Conservation (phyloP, 2,329 filamentous ascomycete species). For the Cladobotryum mycophilum region DNA sequence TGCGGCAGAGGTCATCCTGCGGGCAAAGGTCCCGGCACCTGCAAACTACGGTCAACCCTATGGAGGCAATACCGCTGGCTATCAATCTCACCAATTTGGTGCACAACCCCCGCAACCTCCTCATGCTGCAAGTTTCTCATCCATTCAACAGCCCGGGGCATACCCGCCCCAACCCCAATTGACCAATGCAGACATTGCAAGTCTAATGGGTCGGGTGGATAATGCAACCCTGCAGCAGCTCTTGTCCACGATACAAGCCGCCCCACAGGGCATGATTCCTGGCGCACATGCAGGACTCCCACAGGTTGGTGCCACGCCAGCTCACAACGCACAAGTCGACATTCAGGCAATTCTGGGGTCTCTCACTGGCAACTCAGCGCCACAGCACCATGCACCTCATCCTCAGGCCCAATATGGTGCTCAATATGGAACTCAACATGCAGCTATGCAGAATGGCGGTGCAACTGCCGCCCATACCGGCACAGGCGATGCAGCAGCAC, state of each 20-base stretch:
- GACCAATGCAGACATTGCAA: conserved; percentile 49
- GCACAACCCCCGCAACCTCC: conserved; percentile 21
- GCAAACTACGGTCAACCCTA: conserved; percentile 27
- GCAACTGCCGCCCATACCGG: conserved; percentile 16
- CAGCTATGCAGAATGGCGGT: conserved; percentile 21
- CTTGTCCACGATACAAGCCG: conserved; percentile 50
- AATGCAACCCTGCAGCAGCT: conserved; percentile 64
- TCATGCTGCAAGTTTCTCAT: conserved; percentile 16
- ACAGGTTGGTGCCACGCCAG: conserved; percentile 16
- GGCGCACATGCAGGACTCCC: conserved; percentile 6
- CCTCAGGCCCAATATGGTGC: conserved; percentile 23
- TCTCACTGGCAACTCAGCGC: conserved; percentile 25
- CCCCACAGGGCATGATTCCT: conserved; percentile 14
- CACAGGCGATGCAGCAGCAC: conserved; percentile 37
- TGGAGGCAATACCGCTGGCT: conserved; percentile 19
- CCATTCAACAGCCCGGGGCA: conserved; percentile 20
- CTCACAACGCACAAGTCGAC: conserved; percentile 31
- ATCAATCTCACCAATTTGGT: conserved; percentile 25
- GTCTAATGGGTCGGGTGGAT: conserved; percentile 62
- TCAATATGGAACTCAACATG: conserved; percentile 25
- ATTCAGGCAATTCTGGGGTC: conserved; percentile 42
- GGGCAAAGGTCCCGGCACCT: conserved; percentile 50
- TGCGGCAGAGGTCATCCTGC: conserved; percentile 72
- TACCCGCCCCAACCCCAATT: conserved; percentile 28
- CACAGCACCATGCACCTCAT: conserved; percentile 18